These are phyloP conservation scores for Phytophthora litchii DNA, from an alignment of 352 stramenopile species.

Conservation along the genomic window DNA sequence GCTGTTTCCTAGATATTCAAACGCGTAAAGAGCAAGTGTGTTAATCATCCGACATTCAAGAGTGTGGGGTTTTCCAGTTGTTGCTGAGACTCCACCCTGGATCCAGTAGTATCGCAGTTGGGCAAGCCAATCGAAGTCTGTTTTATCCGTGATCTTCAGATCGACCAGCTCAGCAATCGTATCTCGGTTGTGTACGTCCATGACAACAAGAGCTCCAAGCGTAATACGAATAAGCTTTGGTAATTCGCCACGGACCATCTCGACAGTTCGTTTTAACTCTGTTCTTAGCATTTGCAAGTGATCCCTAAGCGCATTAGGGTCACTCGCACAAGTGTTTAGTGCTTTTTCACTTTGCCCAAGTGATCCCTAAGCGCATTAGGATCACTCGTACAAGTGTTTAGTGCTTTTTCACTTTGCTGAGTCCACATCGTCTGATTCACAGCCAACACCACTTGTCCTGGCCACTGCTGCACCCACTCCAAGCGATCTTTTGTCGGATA, in stretches of 20 bases:
- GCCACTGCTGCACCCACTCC: conserved; percentile 93
- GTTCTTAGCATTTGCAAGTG: conserved; percentile 72
- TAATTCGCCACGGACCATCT: conserved; percentile 92
- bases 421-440: conserved; percentile 95
- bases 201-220: conserved; percentile 92
- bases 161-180: conserved; percentile 92
- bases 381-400: conserved; percentile 40
- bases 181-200: conserved; percentile 96
- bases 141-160: conserved; percentile 74
- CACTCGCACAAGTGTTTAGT: conserved; percentile 38
- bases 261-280: conserved; percentile 90
- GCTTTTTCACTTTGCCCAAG: conserved; percentile 79
- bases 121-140: conserved; percentile 94
- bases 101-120: conserved; percentile 95
- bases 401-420: conserved; percentile 77
- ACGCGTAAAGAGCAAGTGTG: conserved; percentile 90
- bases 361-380: conserved; percentile 62
- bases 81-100: conserved; percentile 78
- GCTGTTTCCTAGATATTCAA: conserved; percentile 93
- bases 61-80: conserved; percentile 86
- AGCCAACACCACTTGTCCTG: conserved; percentile 91
- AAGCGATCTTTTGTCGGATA: conserved; percentile 89
- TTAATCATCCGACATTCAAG: conserved; percentile 94
- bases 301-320: conserved; percentile 52
- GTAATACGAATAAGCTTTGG: conserved; percentile 93